phyloP scores from a whole-genome alignment of 2,329 filamentous ascomycete genomes.

The Diaporthe sp. region DNA sequence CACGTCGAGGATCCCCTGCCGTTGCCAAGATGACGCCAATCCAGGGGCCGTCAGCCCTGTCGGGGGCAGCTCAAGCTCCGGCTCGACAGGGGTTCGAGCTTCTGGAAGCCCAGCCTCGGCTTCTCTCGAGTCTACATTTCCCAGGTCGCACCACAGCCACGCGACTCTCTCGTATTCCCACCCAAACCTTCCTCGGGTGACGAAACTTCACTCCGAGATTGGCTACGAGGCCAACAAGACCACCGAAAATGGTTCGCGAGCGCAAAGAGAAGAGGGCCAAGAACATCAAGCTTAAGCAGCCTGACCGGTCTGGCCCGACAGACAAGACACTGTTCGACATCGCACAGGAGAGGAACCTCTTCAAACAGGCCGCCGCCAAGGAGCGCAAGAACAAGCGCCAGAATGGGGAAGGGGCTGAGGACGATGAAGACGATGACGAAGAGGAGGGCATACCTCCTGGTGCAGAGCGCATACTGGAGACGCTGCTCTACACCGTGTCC shows the following conservation, averaged over 20 bases:
- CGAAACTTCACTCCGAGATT: not conserved
- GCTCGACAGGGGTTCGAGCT: slow-evolving; percentile 14
- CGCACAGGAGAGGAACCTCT: slow-evolving; percentile 74
- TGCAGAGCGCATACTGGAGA: slow-evolving; percentile 68
- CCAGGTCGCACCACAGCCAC: slow-evolving; percentile 18
- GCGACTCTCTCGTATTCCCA: not conserved
- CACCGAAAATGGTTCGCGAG: slow-evolving; percentile 60
- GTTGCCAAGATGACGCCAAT: slow-evolving; percentile 11
- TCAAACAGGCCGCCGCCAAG: slow-evolving; percentile 62
- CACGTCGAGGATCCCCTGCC: slow-evolving; percentile 9
- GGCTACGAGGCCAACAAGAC: not conserved
- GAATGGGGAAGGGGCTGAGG: slow-evolving; percentile 44
- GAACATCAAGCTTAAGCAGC: slow-evolving; percentile 75
- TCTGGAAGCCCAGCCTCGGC: slow-evolving; percentile 28
- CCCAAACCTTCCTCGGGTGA: not conserved
- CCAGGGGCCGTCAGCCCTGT: slow-evolving; percentile 6
- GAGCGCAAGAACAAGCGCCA: slow-evolving; percentile 53
- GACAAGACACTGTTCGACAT: slow-evolving; percentile 81
- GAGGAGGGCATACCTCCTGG: slow-evolving; percentile 56
- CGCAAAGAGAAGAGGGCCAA: slow-evolving; percentile 63
- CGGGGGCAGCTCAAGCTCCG: not conserved
- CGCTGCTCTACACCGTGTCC: slow-evolving; percentile 71
- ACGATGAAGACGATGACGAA: slow-evolving; percentile 45
- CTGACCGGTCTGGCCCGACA: slow-evolving; percentile 73
- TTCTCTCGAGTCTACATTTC: not conserved